phyloP scores from a whole-genome alignment of 2,329 filamentous ascomycete species.

The Colletotrichum eleusines region DNA sequence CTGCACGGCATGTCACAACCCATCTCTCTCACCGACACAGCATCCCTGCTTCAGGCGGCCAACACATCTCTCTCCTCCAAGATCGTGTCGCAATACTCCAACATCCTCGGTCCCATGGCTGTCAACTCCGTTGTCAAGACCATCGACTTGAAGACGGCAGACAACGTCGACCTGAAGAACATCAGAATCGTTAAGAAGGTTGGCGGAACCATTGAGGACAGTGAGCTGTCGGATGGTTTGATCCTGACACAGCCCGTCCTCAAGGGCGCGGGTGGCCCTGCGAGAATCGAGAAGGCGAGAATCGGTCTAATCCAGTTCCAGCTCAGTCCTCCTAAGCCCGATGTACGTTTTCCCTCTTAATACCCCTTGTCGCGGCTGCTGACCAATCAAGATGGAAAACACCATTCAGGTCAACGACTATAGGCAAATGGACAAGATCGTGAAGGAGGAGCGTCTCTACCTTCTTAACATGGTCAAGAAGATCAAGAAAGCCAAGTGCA shows the following conservation, averaged over 20 bases:
- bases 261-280: constrained; percentile 92
- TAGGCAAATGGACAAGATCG: constrained; percentile 99
- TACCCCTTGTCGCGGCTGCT: constrained; percentile 32
- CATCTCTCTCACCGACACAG: constrained; percentile 87
- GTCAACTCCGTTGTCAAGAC: constrained; percentile 96
- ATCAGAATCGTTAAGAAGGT: constrained; percentile 98
- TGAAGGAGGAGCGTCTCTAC: constrained; percentile 98
- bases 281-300: constrained; percentile 95
- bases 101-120: constrained; percentile 95
- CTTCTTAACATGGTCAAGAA: constrained; percentile 99
- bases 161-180: constrained; percentile 96
- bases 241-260: constrained; percentile 93
- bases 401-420: constrained; percentile 99
- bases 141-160: constrained; percentile 93
- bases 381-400: constrained; percentile 86
- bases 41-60: constrained; percentile 93
- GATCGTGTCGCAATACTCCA: constrained; percentile 97
- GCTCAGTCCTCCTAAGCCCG: constrained; percentile 96
- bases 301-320: constrained; percentile 99
- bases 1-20: constrained; percentile 97
- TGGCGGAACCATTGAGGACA: constrained; percentile 97
- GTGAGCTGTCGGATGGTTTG: constrained; percentile 94
- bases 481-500: constrained; percentile 99
- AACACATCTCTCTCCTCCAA: constrained; percentile 98
- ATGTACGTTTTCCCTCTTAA: constrained; percentile 69